Evolutionary conservation across 176 grass and related monocot species (phyloP).

Genomic region (Aegilops umbellulata): DNA sequence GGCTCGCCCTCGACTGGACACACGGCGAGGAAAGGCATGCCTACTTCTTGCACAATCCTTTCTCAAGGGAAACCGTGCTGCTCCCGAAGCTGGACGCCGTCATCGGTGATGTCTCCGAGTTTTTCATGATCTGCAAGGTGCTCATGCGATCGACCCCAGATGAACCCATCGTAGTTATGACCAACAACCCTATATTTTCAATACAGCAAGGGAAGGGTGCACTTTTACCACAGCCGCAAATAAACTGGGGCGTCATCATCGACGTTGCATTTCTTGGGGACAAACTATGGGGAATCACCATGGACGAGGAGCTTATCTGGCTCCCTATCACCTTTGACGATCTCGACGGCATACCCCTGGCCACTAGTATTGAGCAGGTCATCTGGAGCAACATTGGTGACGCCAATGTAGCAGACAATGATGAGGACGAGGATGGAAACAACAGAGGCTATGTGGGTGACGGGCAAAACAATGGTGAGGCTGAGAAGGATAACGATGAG

Average conservation of each 20-base stretch:
- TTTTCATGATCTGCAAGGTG: background rate
- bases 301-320: background rate
- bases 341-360: background rate
- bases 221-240: background rate
- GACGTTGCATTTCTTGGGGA: background rate
- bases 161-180: background rate
- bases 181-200: background rate
- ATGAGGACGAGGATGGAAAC: background rate
- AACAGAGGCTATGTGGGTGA: no score
- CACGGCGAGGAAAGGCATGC: background rate
- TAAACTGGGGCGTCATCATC: background rate
- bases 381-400: background rate
- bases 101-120: background rate
- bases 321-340: background rate
- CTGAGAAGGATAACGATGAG: background rate
- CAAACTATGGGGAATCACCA: background rate
- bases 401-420: background rate
- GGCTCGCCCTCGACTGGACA: background rate
- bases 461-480: background rate
- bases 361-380: background rate
- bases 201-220: background rate
- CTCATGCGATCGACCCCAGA: background rate
- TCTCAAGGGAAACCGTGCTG: background rate
- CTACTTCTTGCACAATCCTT: background rate
- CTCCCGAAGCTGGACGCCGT: background rate